Conservation (phyloP, 2,329 filamentous ascomycete genomes). For the Xylariales sp. region DNA sequence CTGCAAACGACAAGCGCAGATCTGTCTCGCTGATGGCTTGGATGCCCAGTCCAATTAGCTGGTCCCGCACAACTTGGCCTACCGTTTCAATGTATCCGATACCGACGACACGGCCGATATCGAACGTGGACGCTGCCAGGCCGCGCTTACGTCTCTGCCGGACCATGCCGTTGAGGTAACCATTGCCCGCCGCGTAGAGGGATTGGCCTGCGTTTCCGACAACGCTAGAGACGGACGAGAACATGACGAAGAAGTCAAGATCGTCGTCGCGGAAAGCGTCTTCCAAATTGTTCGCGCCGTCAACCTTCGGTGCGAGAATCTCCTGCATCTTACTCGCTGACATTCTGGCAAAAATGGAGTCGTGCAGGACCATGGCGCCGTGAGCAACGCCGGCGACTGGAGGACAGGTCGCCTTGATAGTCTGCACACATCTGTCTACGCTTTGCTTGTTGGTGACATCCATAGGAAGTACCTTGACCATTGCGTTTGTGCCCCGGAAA, state of each 20-base stretch:
- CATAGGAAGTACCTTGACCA: slow-evolving; percentile 33
- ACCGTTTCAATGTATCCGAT: slow-evolving; percentile 39
- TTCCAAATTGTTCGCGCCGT: slow-evolving; percentile 48
- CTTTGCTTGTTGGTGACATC: slow-evolving; percentile 39
- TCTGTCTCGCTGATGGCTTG: slow-evolving; percentile 31
- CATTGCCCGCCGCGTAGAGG: slow-evolving; percentile 23
- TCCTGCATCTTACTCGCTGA: slow-evolving; percentile 39
- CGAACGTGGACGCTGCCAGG: slow-evolving; percentile 23
- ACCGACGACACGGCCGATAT: slow-evolving; percentile 35
- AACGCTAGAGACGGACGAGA: slow-evolving; percentile 45
- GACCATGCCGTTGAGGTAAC: slow-evolving; percentile 17
- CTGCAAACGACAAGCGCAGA: slow-evolving; percentile 31
- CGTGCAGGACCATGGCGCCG: slow-evolving; percentile 54
- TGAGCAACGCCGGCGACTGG: slow-evolving; percentile 53
- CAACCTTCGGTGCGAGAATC: slow-evolving; percentile 50
- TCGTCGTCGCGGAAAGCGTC: slow-evolving; percentile 44
- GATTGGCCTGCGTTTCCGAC: slow-evolving; percentile 32
- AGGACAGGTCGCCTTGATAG: slow-evolving; percentile 41
- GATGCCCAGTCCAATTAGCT: slow-evolving; percentile 13
- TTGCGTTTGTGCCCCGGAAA: slow-evolving; percentile 32
- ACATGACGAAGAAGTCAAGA: slow-evolving; percentile 54
- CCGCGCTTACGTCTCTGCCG: slow-evolving; percentile 24
- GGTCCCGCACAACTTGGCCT: slow-evolving; percentile 25
- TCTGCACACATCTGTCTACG: slow-evolving; percentile 9
- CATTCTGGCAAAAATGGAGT: slow-evolving; percentile 44